phyloP scores from a whole-genome alignment of 345 rosid genomes.

The Chamaenerion angustifolium region DNA sequence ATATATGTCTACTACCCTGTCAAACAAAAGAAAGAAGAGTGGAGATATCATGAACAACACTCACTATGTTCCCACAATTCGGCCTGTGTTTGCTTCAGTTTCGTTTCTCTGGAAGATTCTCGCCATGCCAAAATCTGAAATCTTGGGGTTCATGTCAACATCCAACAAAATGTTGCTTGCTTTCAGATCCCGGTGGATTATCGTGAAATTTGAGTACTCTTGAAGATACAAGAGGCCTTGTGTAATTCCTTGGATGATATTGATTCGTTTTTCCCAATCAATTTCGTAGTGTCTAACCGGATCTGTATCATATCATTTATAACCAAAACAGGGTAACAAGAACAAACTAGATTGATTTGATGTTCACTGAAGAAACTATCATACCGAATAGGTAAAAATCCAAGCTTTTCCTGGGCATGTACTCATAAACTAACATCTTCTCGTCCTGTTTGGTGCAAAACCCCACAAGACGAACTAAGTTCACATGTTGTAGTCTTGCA shows the following conservation, averaged over 20 bases:
- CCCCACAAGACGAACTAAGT: slow-evolving; percentile 23
- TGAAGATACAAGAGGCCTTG: slow-evolving; percentile 42
- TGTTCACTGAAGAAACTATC: neutral
- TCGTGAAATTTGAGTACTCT: slow-evolving; percentile 32
- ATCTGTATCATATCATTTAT: slow-evolving; percentile 12
- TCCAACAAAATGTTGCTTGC: slow-evolving; percentile 32
- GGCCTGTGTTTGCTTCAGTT: slow-evolving; percentile 22
- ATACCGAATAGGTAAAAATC: slow-evolving; percentile 23
- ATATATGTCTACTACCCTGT: neutral
- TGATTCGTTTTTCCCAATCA: slow-evolving; percentile 23
- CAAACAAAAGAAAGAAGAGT: neutral
- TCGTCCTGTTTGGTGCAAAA: slow-evolving; percentile 23
- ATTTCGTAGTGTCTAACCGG: slow-evolving; percentile 4
- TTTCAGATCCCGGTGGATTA: slow-evolving; percentile 33
- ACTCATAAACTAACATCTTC: slow-evolving; percentile 30
- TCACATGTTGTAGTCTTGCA: slow-evolving; percentile 29
- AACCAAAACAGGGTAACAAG: neutral
- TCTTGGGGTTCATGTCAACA: slow-evolving; percentile 23
- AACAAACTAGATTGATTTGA: neutral
- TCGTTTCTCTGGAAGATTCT: slow-evolving; percentile 23
- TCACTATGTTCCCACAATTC: slow-evolving; percentile 33
- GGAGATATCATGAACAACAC: neutral
- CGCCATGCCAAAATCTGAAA: slow-evolving; percentile 35
- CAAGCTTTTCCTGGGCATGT: slow-evolving; percentile 22
- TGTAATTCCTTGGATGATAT: slow-evolving; percentile 27